A percentile compares a stretch with the other conserved stretches of the same genome.
Conservation (phyloP, 1,139 yeast genomes). For the Arxiozyma heterogenica region DNA sequence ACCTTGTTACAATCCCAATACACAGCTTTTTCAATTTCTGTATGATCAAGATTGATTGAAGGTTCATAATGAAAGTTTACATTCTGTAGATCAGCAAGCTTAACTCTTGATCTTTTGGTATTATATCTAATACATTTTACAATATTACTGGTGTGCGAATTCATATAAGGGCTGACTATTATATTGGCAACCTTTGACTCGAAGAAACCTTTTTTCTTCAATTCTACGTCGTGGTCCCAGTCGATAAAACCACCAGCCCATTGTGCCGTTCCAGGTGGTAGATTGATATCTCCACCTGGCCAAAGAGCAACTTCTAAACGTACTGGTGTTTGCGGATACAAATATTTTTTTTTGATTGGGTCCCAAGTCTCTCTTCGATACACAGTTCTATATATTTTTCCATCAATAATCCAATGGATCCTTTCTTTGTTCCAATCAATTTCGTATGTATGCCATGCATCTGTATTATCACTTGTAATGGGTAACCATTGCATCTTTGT, state of each 20-base stretch:
- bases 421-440: conserved; percentile 76
- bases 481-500: conserved; percentile 37
- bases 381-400: conserved; percentile 55
- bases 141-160: background rate
- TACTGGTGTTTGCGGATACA: conserved; percentile 86
- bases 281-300: conserved; percentile 76
- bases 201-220: conserved; percentile 26
- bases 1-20: conserved; percentile 1
- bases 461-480: conserved; percentile 45
- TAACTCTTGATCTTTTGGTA: background rate
- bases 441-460: conserved; percentile 65
- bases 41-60: background rate
- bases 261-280: conserved; percentile 66
- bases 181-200: conserved; percentile 18
- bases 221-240: conserved; percentile 44
- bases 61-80: background rate
- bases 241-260: conserved; percentile 92
- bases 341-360: conserved; percentile 26
- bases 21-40: background rate
- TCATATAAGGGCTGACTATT: conserved; percentile 1
- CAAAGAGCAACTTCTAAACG: conserved; percentile 79
- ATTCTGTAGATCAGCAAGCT: background rate
- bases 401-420: conserved; percentile 70
- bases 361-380: conserved; percentile 54
- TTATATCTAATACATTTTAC: background rate